These are phyloP conservation scores for Exserohilum turcica DNA, from an alignment of 2,329 filamentous ascomycete species.

Conservation along the genomic window DNA sequence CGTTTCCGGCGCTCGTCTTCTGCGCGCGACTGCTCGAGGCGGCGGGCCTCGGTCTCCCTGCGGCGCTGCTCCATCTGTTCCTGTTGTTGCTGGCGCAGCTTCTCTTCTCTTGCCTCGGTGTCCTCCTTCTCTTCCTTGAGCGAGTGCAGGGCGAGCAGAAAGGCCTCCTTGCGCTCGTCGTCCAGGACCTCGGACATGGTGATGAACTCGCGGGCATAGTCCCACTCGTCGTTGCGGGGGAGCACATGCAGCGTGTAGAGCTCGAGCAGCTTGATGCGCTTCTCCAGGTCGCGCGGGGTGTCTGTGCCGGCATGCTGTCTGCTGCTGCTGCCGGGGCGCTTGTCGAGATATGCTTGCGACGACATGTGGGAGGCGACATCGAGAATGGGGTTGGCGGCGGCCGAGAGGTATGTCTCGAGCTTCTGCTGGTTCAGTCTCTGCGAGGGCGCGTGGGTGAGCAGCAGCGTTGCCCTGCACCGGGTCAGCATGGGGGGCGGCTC, in stretches of 20 bases:
- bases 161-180: slow-evolving; percentile 87
- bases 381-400: slow-evolving; percentile 72
- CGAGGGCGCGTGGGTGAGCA: slow-evolving; percentile 85
- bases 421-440: slow-evolving; percentile 85
- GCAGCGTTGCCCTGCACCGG: slow-evolving; percentile 73
- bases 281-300: slow-evolving; percentile 81
- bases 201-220: slow-evolving; percentile 92
- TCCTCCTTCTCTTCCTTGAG: slow-evolving; percentile 82
- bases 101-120: slow-evolving; percentile 66
- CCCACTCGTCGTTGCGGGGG: slow-evolving; percentile 93
- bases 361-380: slow-evolving; percentile 71
- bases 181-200: slow-evolving; percentile 83
- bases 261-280: slow-evolving; percentile 89
- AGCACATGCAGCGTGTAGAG: slow-evolving; percentile 94
- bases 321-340: slow-evolving; percentile 38
- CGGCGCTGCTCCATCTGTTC: slow-evolving; percentile 60
- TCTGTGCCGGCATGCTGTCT: slow-evolving; percentile 66
- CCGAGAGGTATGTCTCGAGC: slow-evolving; percentile 86
- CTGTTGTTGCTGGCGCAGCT: slow-evolving; percentile 66
- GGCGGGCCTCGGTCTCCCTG: slow-evolving; percentile 47
- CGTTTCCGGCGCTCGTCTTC: slow-evolving; percentile 50
- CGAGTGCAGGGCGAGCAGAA: slow-evolving; percentile 81
- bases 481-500: slow-evolving; percentile 7
- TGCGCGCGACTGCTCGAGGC: slow-evolving; percentile 48
- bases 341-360: slow-evolving; percentile 45